These are phyloP conservation scores for Blastocystis sp. DNA, from an alignment of 352 stramenopile genomes.

Conservation along the genomic window DNA sequence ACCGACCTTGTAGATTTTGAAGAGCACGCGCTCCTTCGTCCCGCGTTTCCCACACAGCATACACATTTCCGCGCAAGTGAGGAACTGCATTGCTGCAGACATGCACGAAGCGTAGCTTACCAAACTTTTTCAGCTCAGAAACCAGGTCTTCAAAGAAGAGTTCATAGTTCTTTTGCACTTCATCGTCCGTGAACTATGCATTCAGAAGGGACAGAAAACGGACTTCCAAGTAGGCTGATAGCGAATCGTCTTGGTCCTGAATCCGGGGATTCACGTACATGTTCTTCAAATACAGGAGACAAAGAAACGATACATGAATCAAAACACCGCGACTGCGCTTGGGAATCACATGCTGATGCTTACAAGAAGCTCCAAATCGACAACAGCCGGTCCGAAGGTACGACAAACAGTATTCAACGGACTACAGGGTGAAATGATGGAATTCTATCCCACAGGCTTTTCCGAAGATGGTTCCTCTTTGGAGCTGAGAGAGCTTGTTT, in stretches of 20 bases:
- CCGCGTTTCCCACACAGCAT: conserved; percentile 36
- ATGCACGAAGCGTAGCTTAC: neutral
- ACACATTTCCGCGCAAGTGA: conserved; percentile 35
- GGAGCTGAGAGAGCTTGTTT: neutral
- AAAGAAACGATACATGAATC: neutral
- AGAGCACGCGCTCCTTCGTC: conserved; percentile 5
- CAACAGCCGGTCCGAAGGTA: conserved; percentile 49
- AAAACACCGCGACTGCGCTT: conserved; percentile 19
- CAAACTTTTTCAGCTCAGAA: neutral
- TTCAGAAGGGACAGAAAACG: neutral
- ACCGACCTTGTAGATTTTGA: neutral
- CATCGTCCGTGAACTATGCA: conserved; percentile 17
- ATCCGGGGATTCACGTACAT: neutral
- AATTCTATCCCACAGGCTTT: too few relatives aligned
- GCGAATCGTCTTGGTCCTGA: neutral
- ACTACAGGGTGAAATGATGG: neutral
- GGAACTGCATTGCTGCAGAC: neutral
- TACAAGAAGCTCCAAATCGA: conserved; percentile 30
- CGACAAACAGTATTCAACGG: conserved; percentile 31
- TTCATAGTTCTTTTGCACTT: neutral
- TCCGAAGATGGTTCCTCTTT: neutral
- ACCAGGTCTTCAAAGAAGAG: conserved; percentile 17
- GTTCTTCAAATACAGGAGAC: neutral
- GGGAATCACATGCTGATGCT: neutral
- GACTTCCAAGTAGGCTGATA: conserved; percentile 20